Evolutionary conservation across 306 rosid genomes (phyloP), one percentile per base, ranked within the genome.

Genomic region (Medicago lupulina): DNA sequence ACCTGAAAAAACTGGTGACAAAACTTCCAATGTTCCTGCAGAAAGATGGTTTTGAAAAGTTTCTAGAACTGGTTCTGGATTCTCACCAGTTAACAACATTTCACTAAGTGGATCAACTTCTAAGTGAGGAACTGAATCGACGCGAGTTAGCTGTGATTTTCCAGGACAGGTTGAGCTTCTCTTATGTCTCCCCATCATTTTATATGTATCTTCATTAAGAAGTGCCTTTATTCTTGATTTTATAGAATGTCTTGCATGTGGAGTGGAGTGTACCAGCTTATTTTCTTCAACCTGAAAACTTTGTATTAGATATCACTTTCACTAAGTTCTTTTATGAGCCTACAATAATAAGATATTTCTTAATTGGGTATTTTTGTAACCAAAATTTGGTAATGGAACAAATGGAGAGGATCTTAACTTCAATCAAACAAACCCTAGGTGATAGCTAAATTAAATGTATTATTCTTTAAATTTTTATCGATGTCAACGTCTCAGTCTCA

Each of bases 141-240:
- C 47, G 3, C 73, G 76, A 2, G 8, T 63, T 76, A 81, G 28
- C 2, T 79, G 78, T 18, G 87, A 71, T 51, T 84, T 80, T 41
- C 50, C 44, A 38, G 88, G 96, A 75, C 75, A 83, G 73, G 90
- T 82, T 71, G 93, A 79, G 59, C 87, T 86, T 83, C 90, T 83
- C 36, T 84, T 84, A 53, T 87, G 91, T 16, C 49, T 53, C 10
- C 84, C 76, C 58, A 76, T 89, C 80, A 60, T 87, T 79, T 13
- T 83, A 38, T 64, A 69, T 15, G 72, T 74, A 68, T 93, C 97
- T 21, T 84, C 93, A 25, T 74, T 5, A 38, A 90, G 59, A 51
- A 82, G 80, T 55, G 91, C 75, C 75, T 62, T 89, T 38, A 93
- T 23, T 79, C 82, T 76, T 40, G 91, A 70, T 86, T 75, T 86